phyloP scores from a whole-genome alignment of 129 eudicot species.

The Sambucus nigra region DNA sequence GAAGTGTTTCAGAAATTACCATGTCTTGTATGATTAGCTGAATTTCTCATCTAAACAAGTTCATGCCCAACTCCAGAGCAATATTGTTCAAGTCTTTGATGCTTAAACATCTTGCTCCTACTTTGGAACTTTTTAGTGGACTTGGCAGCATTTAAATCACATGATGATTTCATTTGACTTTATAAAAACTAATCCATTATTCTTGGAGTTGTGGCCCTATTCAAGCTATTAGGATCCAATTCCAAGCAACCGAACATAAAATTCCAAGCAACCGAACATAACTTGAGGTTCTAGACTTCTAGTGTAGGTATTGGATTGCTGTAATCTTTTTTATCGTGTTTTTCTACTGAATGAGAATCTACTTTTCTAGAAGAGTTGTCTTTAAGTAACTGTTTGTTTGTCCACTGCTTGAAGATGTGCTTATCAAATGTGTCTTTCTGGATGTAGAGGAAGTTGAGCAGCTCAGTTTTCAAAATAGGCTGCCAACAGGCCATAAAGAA shows the following conservation, averaged over 20 bases:
- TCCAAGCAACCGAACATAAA: background rate
- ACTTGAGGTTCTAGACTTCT: background rate
- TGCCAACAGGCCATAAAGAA: constrained; percentile 65
- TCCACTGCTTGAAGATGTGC: constrained; percentile 6
- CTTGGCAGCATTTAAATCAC: background rate
- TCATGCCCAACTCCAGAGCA: no score
- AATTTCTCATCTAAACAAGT: constrained; percentile 1
- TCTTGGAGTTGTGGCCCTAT: background rate
- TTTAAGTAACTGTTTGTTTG: background rate
- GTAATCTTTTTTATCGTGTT: background rate
- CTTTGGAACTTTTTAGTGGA: background rate
- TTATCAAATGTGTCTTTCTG: constrained; percentile 12
- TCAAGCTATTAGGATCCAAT: background rate
- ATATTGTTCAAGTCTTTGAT: background rate
- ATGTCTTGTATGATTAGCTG: background rate
- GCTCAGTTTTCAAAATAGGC: constrained; percentile 53
- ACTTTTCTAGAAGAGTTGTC: background rate
- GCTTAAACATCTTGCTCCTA: background rate
- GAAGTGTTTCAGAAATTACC: background rate
- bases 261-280: background rate
- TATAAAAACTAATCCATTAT: background rate
- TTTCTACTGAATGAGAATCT: background rate
- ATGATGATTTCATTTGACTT: background rate
- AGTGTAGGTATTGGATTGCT: background rate
- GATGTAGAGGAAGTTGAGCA: constrained; percentile 63